These are phyloP conservation scores for Arthonia radiata DNA, from an alignment of 495 filamentous ascomycete species.

Conservation along the genomic window DNA sequence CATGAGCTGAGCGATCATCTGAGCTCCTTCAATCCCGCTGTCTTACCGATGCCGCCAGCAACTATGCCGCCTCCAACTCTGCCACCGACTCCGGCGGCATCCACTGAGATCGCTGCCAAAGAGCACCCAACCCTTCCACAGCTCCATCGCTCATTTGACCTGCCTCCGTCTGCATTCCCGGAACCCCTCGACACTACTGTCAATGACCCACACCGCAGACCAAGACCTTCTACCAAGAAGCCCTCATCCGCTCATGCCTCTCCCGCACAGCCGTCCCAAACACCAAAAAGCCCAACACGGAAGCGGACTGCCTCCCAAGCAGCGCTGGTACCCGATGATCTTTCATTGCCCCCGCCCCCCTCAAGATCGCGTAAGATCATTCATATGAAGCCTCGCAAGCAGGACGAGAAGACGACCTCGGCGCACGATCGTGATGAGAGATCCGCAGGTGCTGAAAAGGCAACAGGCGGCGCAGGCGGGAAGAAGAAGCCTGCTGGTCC, in stretches of 20 bases:
- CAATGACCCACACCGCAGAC: conserved; percentile 19
- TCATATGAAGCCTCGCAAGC: conserved; percentile 62
- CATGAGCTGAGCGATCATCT: too few species aligned
- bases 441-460: conserved; percentile 8
- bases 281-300: conserved; percentile 19
- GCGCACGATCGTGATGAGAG: too few species aligned
- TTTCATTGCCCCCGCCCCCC: conserved; percentile 74
- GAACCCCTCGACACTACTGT: conserved; percentile 19
- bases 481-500: conserved; percentile 46
- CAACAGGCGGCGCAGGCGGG: conserved; percentile 14
- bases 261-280: conserved; percentile 28
- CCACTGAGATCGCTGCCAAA: conserved; percentile 57
- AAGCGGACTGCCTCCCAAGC: conserved; percentile 14
- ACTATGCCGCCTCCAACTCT: conserved; percentile 46
- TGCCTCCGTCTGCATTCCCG: conserved; percentile 61
- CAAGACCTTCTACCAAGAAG: conserved; percentile 30
- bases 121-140: conserved; percentile 30
- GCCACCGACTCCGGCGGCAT: conserved; percentile 67
- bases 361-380: conserved; percentile 89
- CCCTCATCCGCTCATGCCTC: conserved; percentile 31
- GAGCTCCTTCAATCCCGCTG: too few species aligned
- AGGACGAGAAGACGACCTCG: conserved; percentile 11
- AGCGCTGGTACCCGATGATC: conserved; percentile 13
- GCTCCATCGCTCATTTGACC: conserved; percentile 39
- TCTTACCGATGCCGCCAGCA: conserved; percentile 1